Percentiles rank a stretch among this genome's conserved stretches.
phyloP scores from a whole-genome alignment of 2,329 filamentous ascomycete species.

The Colletotrichum magnum region DNA sequence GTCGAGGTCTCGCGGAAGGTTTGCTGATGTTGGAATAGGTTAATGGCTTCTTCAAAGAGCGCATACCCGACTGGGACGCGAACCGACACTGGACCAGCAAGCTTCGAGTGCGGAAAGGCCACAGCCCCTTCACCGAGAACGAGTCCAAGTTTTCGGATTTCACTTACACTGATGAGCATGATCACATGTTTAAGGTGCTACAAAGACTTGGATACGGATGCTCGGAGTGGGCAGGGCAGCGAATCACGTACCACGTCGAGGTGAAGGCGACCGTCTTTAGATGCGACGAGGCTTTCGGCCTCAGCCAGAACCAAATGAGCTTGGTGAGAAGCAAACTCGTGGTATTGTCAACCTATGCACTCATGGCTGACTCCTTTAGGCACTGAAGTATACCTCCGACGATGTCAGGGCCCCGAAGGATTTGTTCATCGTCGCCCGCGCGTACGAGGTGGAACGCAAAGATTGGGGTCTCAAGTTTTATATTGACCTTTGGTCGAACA shows the following conservation, averaged over 20 bases:
- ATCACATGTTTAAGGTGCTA: background rate
- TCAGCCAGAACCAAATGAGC: background rate
- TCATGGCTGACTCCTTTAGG: background rate
- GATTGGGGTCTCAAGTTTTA: background rate
- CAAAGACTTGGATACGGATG: background rate
- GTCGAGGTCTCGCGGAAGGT: background rate
- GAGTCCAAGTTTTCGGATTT: background rate
- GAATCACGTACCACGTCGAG: conserved; percentile 8
- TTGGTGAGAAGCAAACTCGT: background rate
- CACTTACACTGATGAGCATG: background rate
- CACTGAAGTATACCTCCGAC: background rate
- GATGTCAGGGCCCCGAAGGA: background rate
- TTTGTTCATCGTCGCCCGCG: background rate
- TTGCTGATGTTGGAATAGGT: background rate
- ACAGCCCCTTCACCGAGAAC: background rate
- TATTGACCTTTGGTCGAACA: background rate
- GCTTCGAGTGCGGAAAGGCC: background rate
- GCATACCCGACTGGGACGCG: background rate
- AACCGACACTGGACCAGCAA: conserved; percentile 11
- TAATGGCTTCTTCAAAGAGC: background rate
- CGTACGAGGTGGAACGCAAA: background rate
- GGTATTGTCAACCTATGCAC: no score
- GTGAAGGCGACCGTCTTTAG: conserved; percentile 3
- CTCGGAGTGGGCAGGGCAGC: no score
- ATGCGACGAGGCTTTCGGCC: background rate